These are phyloP conservation scores for Candida maltosa DNA, from an alignment of 805 yeast genomes.

Conservation along the genomic window DNA sequence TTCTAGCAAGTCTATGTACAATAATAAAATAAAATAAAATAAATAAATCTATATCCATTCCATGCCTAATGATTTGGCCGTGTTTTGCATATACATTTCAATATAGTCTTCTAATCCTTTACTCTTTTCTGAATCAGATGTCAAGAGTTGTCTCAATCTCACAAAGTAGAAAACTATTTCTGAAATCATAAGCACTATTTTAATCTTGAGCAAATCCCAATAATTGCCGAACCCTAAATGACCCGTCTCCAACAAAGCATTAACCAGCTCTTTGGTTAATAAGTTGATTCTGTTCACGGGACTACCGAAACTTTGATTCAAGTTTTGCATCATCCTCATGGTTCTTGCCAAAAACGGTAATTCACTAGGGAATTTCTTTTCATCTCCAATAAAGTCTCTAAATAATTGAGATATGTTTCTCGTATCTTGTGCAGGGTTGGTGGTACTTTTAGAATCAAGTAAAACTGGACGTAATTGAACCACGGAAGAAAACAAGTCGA, in stretches of 20 bases:
- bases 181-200: conserved; percentile 22
- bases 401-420: conserved; percentile 46
- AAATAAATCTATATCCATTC: conserved; percentile 25
- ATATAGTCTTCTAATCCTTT: conserved; percentile 44
- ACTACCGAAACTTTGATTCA: conserved; percentile 62
- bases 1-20: too few species aligned
- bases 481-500: conserved; percentile 59
- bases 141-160: conserved; percentile 29
- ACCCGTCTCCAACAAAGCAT: conserved; percentile 13
- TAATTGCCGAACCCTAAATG: conserved; percentile 9
- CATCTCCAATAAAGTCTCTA: conserved; percentile 55
- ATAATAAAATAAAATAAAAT: too few species aligned
- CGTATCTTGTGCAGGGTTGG: conserved; percentile 16
- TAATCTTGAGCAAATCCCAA: conserved; percentile 17
- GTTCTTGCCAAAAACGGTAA: conserved; percentile 64
- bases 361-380: conserved; percentile 63
- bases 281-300: conserved; percentile 72
- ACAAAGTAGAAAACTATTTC: conserved; percentile 29
- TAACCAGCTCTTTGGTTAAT: conserved; percentile 55
- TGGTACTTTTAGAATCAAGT: too few species aligned
- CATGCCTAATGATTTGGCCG: conserved; percentile 43
- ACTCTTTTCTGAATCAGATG: conserved; percentile 31
- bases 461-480: conserved; percentile 48
- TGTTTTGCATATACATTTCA: conserved; percentile 40
- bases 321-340: conserved; percentile 71